Percentiles rank a stretch among this genome's conserved stretches.
phyloP scores from a whole-genome alignment of 1,139 yeast genomes.

The Debaryomyces sp. region DNA sequence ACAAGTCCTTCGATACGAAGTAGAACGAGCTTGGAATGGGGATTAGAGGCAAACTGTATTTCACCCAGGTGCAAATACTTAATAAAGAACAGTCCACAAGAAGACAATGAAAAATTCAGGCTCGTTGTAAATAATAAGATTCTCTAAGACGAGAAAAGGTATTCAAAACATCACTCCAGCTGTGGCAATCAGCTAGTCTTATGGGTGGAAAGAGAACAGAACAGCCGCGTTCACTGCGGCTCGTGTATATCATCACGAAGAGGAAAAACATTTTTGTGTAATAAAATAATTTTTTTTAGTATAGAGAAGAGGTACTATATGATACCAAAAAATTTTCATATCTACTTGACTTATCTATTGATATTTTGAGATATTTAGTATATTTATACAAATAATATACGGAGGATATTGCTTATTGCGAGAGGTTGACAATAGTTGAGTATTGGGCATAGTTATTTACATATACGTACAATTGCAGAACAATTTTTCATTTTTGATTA shows the following conservation, averaged over 20 bases:
- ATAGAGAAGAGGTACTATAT: conserved; percentile 7
- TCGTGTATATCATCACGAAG: background rate
- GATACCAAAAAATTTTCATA: conserved; percentile 4
- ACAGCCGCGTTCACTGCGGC: background rate
- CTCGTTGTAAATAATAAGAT: too few relatives aligned
- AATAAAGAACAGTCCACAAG: too few relatives aligned
- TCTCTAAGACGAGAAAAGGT: too few relatives aligned
- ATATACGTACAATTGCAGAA: conserved; percentile 1
- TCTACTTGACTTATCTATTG: background rate
- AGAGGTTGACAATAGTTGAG: background rate
- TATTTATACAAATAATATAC: background rate
- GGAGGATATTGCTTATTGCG: background rate
- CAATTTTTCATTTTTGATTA: conserved; percentile 4
- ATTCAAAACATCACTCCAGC: too few relatives aligned
- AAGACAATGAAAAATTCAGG: too few relatives aligned
- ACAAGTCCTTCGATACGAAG: too few relatives aligned
- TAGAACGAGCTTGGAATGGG: too few relatives aligned
- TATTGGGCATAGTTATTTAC: background rate
- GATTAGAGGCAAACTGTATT: too few relatives aligned
- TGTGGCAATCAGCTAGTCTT: too few relatives aligned
- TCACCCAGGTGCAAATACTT: too few relatives aligned
- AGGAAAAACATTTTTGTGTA: conserved; percentile 6
- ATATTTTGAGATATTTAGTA: background rate
- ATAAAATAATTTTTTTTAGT: background rate
- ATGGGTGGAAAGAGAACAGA: background rate